Evolutionary conservation across 2,329 filamentous ascomycete species (phyloP).

Genomic region (Cladosporium oxysporum): DNA sequence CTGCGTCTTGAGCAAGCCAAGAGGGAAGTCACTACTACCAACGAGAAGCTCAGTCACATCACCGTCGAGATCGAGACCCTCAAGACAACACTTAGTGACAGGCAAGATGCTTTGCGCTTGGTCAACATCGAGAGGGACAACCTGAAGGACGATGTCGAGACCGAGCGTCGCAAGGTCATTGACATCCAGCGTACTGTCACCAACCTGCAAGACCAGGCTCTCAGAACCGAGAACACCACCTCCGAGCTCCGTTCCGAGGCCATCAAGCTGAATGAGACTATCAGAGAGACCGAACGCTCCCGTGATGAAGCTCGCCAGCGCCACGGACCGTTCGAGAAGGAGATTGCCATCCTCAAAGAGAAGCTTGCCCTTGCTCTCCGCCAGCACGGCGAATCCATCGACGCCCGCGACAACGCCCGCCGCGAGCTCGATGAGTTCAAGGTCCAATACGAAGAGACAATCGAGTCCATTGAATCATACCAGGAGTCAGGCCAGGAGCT

Average conservation of each 20-base stretch:
- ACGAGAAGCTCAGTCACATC: conserved; percentile 30
- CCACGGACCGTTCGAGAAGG: conserved; percentile 27
- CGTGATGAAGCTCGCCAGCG: conserved; percentile 32
- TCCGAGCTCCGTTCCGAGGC: conserved; percentile 27
- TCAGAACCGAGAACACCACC: not conserved
- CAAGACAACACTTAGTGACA: conserved; percentile 29
- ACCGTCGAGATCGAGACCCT: conserved; percentile 31
- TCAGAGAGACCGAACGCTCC: conserved; percentile 32
- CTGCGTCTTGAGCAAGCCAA: conserved; percentile 31
- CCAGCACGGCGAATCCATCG: conserved; percentile 28
- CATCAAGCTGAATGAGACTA: conserved; percentile 28
- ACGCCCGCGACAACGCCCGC: conserved; percentile 29
- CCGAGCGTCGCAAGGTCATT: conserved; percentile 28
- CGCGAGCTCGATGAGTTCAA: conserved; percentile 30
- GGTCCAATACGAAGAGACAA: conserved; percentile 33
- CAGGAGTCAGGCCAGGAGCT: conserved; percentile 5
- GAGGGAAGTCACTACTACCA: conserved; percentile 29
- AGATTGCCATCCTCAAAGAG: conserved; percentile 32
- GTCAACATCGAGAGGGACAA: conserved; percentile 32
- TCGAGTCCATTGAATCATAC: conserved; percentile 21
- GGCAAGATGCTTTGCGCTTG: conserved; percentile 31
- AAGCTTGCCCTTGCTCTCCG: conserved; percentile 29
- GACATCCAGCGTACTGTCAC: conserved; percentile 30
- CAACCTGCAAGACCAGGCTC: conserved; percentile 25
- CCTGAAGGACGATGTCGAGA: conserved; percentile 32